Evolutionary conservation across 805 yeast genomes (phyloP), one percentile per base, ranked within the genome.

Genomic region (Ogataea neopini): DNA sequence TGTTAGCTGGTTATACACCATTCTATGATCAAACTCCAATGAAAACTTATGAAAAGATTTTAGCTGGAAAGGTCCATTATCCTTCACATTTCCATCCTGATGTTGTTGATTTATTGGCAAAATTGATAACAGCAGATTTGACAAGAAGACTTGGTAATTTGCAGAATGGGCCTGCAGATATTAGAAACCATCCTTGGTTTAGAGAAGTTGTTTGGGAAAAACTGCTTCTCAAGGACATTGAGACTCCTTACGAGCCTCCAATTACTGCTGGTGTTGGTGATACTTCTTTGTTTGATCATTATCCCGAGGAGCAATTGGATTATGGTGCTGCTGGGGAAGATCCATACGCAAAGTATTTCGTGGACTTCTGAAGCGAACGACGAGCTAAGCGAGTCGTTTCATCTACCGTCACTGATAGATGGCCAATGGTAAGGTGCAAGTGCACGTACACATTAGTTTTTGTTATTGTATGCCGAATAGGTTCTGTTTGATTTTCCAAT

Each of bases 271-370:
- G 84, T 29, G 82, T 79, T 20, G 84, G 84, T 44, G 84, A 80
- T 60, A 73, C 82, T 3, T 76, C 81, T 4, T 72, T 76, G 46
- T 84, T 81, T 54, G 91, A 85, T 63, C 77, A 82, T 54, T 85
- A 85, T 58, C 88, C 90, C 0, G 91, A 85, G 62, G 96, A 89
- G 57, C 84, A 83, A 49, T 73, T 83, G 47, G 94, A 92, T 59
- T 92, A 92, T 63, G 97, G 97, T 39, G 75, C 76, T 20, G 68
- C 69, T 15, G 87, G 88, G 9, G 80, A 59, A 11, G 70, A 66
- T 50, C 68, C 68, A 15, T 66, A 66, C 42, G 54, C 58, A 7
- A 58, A 64, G 36, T 64, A 61, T 40, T 66, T 66, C 47, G 53
- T 44, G 6, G 69, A 66, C 38, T 66, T 66, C 44, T 66, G 25